These are phyloP conservation scores for Phytopythium aichiense DNA, from an alignment of 352 stramenopile species.

Conservation along the genomic window DNA sequence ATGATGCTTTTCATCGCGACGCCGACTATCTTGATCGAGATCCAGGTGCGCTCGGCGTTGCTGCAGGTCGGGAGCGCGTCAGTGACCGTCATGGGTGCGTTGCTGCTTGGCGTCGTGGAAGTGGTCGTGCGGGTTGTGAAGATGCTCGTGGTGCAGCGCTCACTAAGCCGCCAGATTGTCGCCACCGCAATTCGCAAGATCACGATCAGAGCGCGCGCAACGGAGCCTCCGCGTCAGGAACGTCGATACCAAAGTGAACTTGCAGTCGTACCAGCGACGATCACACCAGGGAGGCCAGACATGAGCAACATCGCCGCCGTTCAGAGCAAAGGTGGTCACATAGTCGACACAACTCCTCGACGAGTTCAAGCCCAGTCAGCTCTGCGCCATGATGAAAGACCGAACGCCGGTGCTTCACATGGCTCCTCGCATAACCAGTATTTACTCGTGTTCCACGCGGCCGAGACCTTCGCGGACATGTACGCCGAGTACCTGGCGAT, in stretches of 20 bases:
- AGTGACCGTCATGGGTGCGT: slow-evolving; percentile 13
- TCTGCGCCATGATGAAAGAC: neutral
- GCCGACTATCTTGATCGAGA: slow-evolving; percentile 33
- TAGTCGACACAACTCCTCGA: neutral
- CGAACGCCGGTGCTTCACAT: neutral
- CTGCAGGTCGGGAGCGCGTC: slow-evolving; percentile 19
- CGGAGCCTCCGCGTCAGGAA: neutral
- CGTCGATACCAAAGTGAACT: neutral
- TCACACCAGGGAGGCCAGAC: neutral
- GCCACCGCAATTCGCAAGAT: slow-evolving; percentile 2
- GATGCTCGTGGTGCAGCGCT: slow-evolving; percentile 4
- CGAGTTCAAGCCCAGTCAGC: neutral
- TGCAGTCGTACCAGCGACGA: neutral
- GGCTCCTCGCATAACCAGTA: slow-evolving; percentile 3
- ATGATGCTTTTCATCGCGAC: slow-evolving; percentile 16
- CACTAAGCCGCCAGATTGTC: neutral
- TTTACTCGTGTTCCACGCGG: slow-evolving; percentile 12
- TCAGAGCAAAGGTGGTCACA: neutral
- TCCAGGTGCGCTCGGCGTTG: slow-evolving; percentile 31
- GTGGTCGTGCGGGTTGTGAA: slow-evolving; percentile 20
- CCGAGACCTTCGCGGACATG: slow-evolving; percentile 34
- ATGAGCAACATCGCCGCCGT: neutral
- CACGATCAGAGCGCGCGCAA: neutral
- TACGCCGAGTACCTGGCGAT: slow-evolving; percentile 45
- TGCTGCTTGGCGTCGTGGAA: slow-evolving; percentile 21